Base-by-base conservation (phyloP, 2,329 filamentous ascomycete genomes). In the Talaromyces rugulosus region DNA sequence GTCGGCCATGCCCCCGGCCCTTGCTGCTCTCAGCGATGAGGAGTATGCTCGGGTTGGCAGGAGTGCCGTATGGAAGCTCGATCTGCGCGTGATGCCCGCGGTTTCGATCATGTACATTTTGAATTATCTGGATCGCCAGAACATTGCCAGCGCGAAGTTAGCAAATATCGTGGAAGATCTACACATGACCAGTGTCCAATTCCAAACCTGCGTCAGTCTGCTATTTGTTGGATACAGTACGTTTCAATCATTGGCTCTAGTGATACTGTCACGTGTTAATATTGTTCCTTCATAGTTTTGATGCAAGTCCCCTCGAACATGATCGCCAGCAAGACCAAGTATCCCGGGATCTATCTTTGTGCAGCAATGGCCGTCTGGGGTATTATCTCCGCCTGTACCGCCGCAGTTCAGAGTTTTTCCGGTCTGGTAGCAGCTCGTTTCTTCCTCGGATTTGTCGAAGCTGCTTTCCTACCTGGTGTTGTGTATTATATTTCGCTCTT, bases 401-500 rank as follows among this genome's bases (percentile, higher is more conserved):
- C 44, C 18, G 34, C 30, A 16, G 33, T 47, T 11, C 30, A 59
- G n/a, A 23, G 52, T 12, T 60, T 47, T 60, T 44, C 27, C 6
- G 61, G 58, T 7, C 52, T 60, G 51, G 16, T 60, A n/a, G 23
- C 51, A 14, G 30, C 42, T 12, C 57, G 57, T 16, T 63, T 60
- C 42, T 60, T 90, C 1, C 79, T 91, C 3, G 89, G 89, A 47
- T 65, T 87, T 2, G 80, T 90, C 31, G 88, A 91, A 70, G 84
- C 73, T 28, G 76, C 87, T 0, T 89, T 87, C 75, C 90, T 89
- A 12, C 87, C 87, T 0, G 83, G 83, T 63, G 86, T 83, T 58
- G 85, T 88, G 0, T 90, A 89, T 69, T 76, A 90, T 4, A 81
- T 90, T 27, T 87, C 83, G 65, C 89, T 85, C 14, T 90, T 86